Conservation (phyloP, 164 flowering plant species). For the Umbellularia californica region DNA sequence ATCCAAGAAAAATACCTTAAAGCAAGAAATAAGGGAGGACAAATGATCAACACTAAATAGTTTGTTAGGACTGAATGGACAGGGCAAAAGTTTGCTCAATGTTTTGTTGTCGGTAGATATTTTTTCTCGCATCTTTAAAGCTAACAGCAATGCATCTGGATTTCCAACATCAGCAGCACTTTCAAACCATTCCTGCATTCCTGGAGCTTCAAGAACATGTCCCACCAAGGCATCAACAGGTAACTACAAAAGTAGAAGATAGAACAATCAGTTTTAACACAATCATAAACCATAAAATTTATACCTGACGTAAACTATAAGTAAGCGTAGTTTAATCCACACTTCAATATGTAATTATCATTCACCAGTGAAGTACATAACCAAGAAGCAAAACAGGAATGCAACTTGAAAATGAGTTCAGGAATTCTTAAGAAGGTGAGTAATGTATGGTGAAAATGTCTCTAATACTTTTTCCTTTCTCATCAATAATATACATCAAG, state of each 20-base stretch:
- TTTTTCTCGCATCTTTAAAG: constrained; percentile 64
- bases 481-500: background rate
- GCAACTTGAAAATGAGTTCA: background rate
- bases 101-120: constrained; percentile 35
- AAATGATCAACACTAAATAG: constrained; percentile 61
- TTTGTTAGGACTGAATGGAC: constrained; percentile 53
- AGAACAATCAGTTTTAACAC: background rate
- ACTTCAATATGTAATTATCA: no score
- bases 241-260: constrained; percentile 47
- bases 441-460: background rate
- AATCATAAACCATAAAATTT: background rate
- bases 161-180: constrained; percentile 68
- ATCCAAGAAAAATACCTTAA: constrained; percentile 51
- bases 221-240: constrained; percentile 54
- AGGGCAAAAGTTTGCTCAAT: constrained; percentile 71
- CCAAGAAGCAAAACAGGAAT: background rate
- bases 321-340: background rate
- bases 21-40: constrained; percentile 52
- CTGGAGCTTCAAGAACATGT: constrained; percentile 76
- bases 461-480: background rate
- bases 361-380: background rate
- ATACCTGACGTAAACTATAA: no score
- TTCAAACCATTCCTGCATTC: constrained; percentile 73
- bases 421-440: background rate
- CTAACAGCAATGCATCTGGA: constrained; percentile 91